A percentile compares a stretch with the other conserved stretches of the same genome.
Evolutionary conservation across 768 basidiomycete genomes (phyloP).

Genomic region (Collybia nuda): DNA sequence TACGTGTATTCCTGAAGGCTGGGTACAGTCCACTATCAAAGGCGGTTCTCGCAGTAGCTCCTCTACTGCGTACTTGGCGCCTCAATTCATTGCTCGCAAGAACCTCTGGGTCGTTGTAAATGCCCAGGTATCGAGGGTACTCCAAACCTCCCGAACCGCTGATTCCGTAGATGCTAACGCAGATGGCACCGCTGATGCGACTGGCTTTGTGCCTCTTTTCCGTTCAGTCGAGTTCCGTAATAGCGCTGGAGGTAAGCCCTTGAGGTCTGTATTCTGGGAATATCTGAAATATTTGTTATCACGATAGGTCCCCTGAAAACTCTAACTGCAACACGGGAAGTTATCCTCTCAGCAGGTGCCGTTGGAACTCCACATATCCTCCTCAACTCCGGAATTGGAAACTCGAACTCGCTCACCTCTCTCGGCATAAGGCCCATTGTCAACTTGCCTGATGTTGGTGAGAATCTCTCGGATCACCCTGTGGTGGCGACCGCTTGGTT

Average conservation of each 20-base stretch:
- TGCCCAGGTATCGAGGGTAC: conserved; percentile 23
- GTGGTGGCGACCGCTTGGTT: conserved; percentile 21
- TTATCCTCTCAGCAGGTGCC: conserved; percentile 33
- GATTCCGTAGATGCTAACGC: no score
- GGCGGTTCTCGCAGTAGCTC: conserved; percentile 14
- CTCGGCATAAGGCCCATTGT: conserved; percentile 21
- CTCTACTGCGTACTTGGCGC: conserved; percentile 18
- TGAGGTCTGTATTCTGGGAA: no score
- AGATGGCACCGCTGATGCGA: no score
- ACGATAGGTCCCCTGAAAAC: conserved; percentile 8
- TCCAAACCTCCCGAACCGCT: conserved; percentile 16
- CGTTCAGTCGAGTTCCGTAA: conserved; percentile 15
- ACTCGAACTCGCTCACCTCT: conserved; percentile 10
- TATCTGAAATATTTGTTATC: no score
- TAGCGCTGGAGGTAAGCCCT: conserved; percentile 1
- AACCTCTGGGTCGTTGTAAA: conserved; percentile 19
- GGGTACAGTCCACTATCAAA: conserved; percentile 11
- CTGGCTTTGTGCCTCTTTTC: conserved; percentile 6
- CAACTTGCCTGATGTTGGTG: conserved; percentile 34
- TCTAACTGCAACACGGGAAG: conserved; percentile 28
- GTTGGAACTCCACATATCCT: conserved; percentile 29
- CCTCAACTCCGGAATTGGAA: conserved; percentile 29
- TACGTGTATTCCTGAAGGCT: conserved; percentile 12
- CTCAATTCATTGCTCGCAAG: conserved; percentile 9
- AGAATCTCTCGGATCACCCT: conserved; percentile 36